Evolutionary conservation across 2,329 filamentous ascomycete genomes (phyloP), one percentile per base, ranked within the genome.

Genomic region (Trichoderma lentiforme): DNA sequence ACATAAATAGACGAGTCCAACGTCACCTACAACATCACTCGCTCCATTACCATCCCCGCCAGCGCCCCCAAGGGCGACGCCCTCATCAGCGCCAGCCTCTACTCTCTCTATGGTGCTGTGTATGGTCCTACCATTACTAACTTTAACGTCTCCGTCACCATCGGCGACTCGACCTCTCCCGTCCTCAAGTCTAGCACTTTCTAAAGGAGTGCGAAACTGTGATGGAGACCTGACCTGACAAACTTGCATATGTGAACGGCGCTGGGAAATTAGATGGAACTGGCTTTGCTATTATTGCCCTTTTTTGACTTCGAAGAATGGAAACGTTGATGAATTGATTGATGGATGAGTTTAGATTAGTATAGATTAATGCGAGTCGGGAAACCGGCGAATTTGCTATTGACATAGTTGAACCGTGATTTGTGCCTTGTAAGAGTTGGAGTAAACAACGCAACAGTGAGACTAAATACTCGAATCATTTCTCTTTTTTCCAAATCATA

Each of bases 91-190:
- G 79, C 78, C 4, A 75, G 75, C 69, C 63, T 80, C 34, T 74
- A 75, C 15, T 79, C 76, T 36, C 71, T 81, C 14, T 78, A 77
- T 56, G 80, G 80, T 15, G 79, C 73, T 14, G 67, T 65, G 1
- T 65, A 68, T 3, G 18, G 32, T 6, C 74, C 79, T 3, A 71
- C 66, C 3, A 43, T 80, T 3, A 64, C 32, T 47, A 75, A 74
- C 57, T 80, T 74, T 65, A 79, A 78, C 43, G 75, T 80, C 26
- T 74, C 74, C 6, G 62, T 80, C 32, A 75, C 64, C 0, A 74
- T 80, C 18, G 78, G 77, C n/a, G 68, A 76, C 28, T 57, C 30
- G 7, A 80, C 78, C 4, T 78, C 77, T 71, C 67, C 39, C 6
- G 63, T 62, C 0, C 78, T 78, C 58, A 63, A 73, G 32, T 71